These are phyloP conservation scores for Neurospora crassa DNA, from an alignment of 2,329 filamentous ascomycete species.

Conservation along the genomic window DNA sequence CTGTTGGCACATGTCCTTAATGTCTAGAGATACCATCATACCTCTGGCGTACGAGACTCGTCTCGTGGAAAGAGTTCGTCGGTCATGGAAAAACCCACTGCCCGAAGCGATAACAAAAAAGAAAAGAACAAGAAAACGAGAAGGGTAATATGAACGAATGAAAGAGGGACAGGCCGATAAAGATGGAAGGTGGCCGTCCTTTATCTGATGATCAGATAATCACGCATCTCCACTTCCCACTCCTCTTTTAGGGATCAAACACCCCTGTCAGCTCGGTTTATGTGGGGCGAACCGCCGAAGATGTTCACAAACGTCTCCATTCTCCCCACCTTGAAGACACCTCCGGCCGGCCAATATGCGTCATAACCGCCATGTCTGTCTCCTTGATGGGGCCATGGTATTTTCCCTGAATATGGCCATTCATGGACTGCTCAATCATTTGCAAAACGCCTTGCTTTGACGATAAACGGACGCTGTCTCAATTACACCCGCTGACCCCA, in stretches of 20 bases:
- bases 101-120: too few relatives aligned
- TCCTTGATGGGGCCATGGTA: background rate
- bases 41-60: background rate
- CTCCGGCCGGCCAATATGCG: background rate
- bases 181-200: background rate
- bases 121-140: background rate
- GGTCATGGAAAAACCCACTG: background rate
- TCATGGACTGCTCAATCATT: background rate
- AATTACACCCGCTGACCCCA: background rate
- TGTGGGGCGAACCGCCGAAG: background rate
- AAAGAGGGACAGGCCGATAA: too few relatives aligned
- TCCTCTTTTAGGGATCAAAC: background rate
- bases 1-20: background rate
- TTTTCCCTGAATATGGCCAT: background rate
- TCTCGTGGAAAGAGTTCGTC: background rate
- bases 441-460: background rate
- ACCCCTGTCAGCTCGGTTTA: background rate
- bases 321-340: background rate
- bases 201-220: constrained; percentile 1
- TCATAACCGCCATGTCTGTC: background rate
- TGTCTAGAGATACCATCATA: background rate
- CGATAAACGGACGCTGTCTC: background rate
- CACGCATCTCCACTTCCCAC: background rate
- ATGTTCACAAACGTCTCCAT: background rate
- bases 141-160: background rate